Conservation (phyloP, 2,329 filamentous ascomycete species). For the Cytospora chrysosperma region DNA sequence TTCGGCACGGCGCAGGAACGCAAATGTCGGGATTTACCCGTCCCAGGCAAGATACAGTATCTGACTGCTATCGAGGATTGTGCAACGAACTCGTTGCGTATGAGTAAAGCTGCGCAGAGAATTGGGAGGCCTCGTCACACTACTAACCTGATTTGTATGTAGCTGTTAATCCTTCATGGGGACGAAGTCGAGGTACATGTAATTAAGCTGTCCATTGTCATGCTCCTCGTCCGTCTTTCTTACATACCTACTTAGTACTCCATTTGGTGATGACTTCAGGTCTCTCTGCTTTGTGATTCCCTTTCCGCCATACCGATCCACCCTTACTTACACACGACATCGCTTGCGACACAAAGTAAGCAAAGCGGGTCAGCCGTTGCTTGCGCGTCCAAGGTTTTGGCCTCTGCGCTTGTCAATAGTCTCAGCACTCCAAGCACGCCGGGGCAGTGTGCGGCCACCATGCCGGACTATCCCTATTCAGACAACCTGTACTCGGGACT, state of each 20-base stretch:
- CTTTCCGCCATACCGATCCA: neutral
- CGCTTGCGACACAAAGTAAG: slow-evolving; percentile 13
- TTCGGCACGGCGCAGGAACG: slow-evolving; percentile 3
- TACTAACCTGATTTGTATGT: neutral
- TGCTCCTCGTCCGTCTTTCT: neutral
- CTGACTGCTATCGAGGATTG: slow-evolving; percentile 1
- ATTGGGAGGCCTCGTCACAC: neutral
- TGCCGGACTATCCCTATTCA: slow-evolving; percentile 45
- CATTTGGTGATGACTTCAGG: neutral
- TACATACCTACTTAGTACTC: neutral
- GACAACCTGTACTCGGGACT: slow-evolving; percentile 45
- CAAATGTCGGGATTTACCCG: neutral
- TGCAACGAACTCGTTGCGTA: neutral
- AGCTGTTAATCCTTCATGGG: neutral
- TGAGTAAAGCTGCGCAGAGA: neutral
- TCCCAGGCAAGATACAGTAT: slow-evolving; percentile 4
- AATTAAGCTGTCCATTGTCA: neutral
- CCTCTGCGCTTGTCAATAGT: slow-evolving; percentile 21
- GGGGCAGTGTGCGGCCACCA: slow-evolving; percentile 33
- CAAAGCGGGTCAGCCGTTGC: slow-evolving; percentile 10
- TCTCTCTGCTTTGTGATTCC: neutral
- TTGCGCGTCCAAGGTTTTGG: neutral
- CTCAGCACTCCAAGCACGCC: slow-evolving; percentile 24
- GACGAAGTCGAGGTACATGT: slow-evolving; percentile 12
- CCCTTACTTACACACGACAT: slow-evolving; percentile 2